phyloP scores from a whole-genome alignment of 129 eudicot species.

The Chrysanthemum seticuspe region DNA sequence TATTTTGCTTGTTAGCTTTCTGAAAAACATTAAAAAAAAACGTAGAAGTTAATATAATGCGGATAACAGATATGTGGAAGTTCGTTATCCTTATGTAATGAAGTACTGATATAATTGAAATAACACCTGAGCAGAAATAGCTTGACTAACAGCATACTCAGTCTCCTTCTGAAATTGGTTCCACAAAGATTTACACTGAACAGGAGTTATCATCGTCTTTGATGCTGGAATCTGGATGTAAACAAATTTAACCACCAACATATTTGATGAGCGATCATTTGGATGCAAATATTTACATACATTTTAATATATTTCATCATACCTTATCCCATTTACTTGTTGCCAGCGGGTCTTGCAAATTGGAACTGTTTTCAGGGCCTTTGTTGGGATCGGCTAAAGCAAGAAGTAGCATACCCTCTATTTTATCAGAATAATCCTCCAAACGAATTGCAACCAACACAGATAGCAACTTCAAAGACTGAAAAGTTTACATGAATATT shows the following conservation, averaged over 20 bases:
- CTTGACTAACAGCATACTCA: constrained; percentile 67
- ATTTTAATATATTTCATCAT: constrained; percentile 5
- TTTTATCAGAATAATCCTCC: constrained; percentile 59
- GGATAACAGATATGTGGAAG: not conserved
- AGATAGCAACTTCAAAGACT: constrained; percentile 69
- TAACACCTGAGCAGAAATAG: constrained; percentile 61
- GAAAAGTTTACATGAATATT: constrained; percentile 14
- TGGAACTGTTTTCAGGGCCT: constrained; percentile 37
- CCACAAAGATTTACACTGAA: constrained; percentile 92
- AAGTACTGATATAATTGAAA: constrained; percentile 1
- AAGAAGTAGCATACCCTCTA: constrained; percentile 53
- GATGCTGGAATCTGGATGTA: constrained; percentile 65
- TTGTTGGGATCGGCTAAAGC: constrained; percentile 56
- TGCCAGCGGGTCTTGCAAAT: constrained; percentile 63
- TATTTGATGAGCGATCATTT: not conserved
- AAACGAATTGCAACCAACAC: constrained; percentile 68
- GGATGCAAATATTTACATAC: not conserved
- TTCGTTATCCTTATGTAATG: not conserved
- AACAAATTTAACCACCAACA: constrained; percentile 1
- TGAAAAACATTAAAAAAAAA: constrained; percentile 32
- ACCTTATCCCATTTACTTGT: constrained; percentile 87
- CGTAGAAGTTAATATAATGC: too few relatives aligned
- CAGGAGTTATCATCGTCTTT: constrained; percentile 81
- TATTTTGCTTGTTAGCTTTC: constrained; percentile 73
- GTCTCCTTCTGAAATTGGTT: constrained; percentile 61